A percentile compares a stretch with the other conserved stretches of the same genome.
phyloP scores from a whole-genome alignment of 2,329 filamentous ascomycete genomes.

The Arthrobotrys sinensis region DNA sequence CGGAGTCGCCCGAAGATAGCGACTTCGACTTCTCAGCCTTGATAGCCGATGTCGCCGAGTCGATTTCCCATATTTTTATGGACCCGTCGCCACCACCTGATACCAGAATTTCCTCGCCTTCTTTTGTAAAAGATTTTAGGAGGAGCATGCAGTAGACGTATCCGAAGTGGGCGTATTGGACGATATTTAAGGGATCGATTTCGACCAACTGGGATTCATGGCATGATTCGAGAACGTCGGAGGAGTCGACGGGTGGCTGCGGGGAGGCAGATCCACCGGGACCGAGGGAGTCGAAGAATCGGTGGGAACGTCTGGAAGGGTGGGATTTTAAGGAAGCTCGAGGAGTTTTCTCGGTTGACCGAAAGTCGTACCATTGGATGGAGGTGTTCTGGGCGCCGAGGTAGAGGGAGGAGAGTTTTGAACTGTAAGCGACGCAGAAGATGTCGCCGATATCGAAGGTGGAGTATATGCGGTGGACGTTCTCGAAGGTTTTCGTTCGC shows the following conservation, averaged over 20 bases:
- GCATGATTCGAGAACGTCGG: conserved; percentile 68
- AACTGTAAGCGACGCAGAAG: conserved; percentile 92
- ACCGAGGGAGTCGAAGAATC: conserved; percentile 93
- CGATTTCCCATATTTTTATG: conserved; percentile 87
- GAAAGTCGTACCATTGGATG: conserved; percentile 90
- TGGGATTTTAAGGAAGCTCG: conserved; percentile 78
- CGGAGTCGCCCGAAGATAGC: conserved; percentile 76
- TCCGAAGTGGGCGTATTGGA: conserved; percentile 92
- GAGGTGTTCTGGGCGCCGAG: conserved; percentile 94
- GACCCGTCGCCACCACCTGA: conserved; percentile 94
- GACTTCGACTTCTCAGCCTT: conserved; percentile 64
- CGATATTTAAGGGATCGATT: conserved; percentile 84
- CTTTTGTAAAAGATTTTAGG: conserved; percentile 77
- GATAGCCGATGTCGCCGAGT: conserved; percentile 59
- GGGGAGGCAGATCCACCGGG: conserved; percentile 84
- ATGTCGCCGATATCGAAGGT: conserved; percentile 95
- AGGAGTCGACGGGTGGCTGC: conserved; percentile 75
- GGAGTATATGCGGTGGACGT: conserved; percentile 91
- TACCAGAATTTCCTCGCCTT: conserved; percentile 81
- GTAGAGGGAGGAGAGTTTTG: conserved; percentile 84
- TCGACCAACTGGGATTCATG: conserved; percentile 79
- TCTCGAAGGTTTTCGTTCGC: conserved; percentile 81
- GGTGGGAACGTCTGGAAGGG: conserved; percentile 82
- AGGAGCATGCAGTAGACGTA: conserved; percentile 98
- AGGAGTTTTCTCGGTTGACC: conserved; percentile 75